Conservation (phyloP, 192 early-diverging fungal genomes). For the Lobosporangium transversale region DNA sequence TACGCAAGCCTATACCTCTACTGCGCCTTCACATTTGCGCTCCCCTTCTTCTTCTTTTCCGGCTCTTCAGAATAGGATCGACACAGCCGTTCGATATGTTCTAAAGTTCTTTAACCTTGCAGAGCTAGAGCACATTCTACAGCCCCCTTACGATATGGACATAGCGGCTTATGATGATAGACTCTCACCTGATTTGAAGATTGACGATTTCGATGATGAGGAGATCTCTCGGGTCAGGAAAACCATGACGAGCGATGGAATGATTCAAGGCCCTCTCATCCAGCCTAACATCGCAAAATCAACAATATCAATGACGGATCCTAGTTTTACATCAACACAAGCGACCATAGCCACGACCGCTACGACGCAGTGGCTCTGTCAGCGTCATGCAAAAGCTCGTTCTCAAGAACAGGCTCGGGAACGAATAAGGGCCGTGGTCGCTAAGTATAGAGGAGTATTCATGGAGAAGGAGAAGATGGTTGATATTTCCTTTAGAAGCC, state of each 20-base stretch:
- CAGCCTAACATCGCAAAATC: neutral
- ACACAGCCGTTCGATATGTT: slow-evolving; percentile 15
- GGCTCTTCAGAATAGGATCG: slow-evolving; percentile 5
- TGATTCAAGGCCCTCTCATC: slow-evolving; percentile 13
- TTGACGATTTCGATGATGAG: slow-evolving; percentile 5
- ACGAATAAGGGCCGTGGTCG: neutral
- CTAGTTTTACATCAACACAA: neutral
- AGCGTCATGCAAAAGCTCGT: neutral
- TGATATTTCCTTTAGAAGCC: slow-evolving; percentile 14
- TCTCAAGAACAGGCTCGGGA: neutral
- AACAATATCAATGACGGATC: neutral
- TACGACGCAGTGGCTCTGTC: slow-evolving; percentile 18
- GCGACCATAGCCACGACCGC: neutral
- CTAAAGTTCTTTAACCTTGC: slow-evolving; percentile 9
- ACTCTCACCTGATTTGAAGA: neutral
- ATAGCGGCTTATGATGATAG: slow-evolving; percentile 4
- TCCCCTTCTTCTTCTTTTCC: slow-evolving; percentile 1
- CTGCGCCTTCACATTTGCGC: too few relatives aligned
- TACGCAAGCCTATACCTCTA: too few relatives aligned
- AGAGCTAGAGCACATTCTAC: slow-evolving; percentile 9
- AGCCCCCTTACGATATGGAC: neutral
- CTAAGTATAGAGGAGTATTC: slow-evolving; percentile 1
- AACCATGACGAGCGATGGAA: slow-evolving; percentile 6
- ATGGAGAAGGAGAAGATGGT: slow-evolving; percentile 10
- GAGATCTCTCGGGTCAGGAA: slow-evolving; percentile 1